These are phyloP conservation scores for Allium cepa DNA, from an alignment of 106 monocot species.

Conservation along the genomic window DNA sequence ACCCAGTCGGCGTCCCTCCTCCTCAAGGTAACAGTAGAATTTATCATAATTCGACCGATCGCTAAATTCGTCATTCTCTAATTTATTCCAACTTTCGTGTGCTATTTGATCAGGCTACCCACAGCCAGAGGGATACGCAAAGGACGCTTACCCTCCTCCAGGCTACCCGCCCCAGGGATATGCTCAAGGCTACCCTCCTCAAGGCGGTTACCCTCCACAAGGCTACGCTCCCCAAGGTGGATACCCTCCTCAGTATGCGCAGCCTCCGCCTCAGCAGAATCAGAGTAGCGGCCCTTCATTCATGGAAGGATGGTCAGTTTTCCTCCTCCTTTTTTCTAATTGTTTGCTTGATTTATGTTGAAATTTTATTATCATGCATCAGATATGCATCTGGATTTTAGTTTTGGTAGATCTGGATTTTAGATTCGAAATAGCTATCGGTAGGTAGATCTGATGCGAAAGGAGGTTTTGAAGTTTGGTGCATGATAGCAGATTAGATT, in stretches of 20 bases:
- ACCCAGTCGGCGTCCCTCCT: slow-evolving; percentile 70
- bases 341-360: neutral
- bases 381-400: no score
- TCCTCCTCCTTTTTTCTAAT: neutral
- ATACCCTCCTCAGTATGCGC: slow-evolving; percentile 47
- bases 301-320: slow-evolving; percentile 75
- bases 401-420: no score
- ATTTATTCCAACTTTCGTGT: neutral
- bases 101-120: slow-evolving; percentile 36
- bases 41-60: no score
- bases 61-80: no score
- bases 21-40: slow-evolving; percentile 39
- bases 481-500: no score
- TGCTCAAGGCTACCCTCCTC: slow-evolving; percentile 34
- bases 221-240: slow-evolving; percentile 34
- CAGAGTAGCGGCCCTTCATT: slow-evolving; percentile 43
- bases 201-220: slow-evolving; percentile 23
- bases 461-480: no score
- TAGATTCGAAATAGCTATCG: no score
- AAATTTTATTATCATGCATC: no score
- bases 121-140: slow-evolving; percentile 48
- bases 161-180: slow-evolving; percentile 32
- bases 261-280: slow-evolving; percentile 36
- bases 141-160: slow-evolving; percentile 50
- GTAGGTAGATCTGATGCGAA: neutral